Base-by-base conservation (phyloP, 805 yeast species). In the Ogataea parapolymorpha region DNA sequence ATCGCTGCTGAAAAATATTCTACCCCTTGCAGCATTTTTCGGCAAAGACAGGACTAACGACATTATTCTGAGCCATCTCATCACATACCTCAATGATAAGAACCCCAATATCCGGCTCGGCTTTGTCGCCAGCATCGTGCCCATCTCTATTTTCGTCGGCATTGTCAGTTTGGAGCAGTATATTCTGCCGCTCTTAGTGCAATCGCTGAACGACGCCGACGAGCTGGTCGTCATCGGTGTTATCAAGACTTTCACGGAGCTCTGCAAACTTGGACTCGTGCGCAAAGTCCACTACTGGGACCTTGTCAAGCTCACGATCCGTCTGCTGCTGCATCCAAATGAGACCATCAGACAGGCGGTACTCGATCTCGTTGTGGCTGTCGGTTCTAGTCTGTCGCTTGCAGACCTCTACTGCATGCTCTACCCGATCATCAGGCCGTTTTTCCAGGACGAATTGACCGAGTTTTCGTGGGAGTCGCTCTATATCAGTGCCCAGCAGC, bases 11-110 rank as follows among this genome's bases (percentile, higher is more conserved):
- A 65, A 72, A 31, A 79, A 85, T 45, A 82, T 90, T n/a, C 66
- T 84, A 6, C 85, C 89, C 0, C 61, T 93, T 3, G 87, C 96
- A 52, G 70, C 80, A 8, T 85, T 84, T 44, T 81, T 93, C 56
- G 96, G 96, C 0, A 79, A 82, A 41, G 95, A 87, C 40, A 85
- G 80, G 50, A 84, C 96, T 0, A 90, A 86, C 55, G 98, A 93
- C 58, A 70, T 93, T 29, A 80, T 93, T 16, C 64, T 93, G 34
- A 89, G 96, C 32, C 98, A 93, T 66, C 67, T 90, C 41, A 90
- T 93, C 32, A 90, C 98, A 0, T 93, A 89, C 55, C 65, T 93
- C 48, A 93, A 93, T 60, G 96, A 90, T 56, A 72, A 79, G 41
- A 79, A 80, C 54, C 66, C 82, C 0, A 73, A 78, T 15, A 66